Evolutionary conservation across 305 asterid species (phyloP).

Genomic region (Euphrasia arctica): DNA sequence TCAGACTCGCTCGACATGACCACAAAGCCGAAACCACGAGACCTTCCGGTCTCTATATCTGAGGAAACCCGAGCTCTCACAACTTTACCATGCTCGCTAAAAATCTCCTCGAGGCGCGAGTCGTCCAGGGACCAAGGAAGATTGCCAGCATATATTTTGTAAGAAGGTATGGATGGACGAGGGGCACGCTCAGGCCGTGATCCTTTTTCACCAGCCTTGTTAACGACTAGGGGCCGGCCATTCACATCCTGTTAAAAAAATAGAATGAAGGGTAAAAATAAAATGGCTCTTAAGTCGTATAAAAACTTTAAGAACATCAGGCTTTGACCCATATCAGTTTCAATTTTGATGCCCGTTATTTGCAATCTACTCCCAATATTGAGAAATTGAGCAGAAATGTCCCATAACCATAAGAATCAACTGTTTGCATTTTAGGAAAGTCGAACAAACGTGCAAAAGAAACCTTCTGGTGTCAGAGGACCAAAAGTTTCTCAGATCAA

Average conservation of each 20-base stretch:
- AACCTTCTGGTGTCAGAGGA: no score
- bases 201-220: conserved; percentile 88
- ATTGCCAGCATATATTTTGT: conserved; percentile 84
- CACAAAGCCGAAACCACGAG: conserved; percentile 96
- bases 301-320: not conserved
- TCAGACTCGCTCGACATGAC: conserved; percentile 72
- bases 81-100: conserved; percentile 83
- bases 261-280: not conserved
- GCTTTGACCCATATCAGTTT: no score
- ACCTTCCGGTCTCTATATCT: conserved; percentile 79
- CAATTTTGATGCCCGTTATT: no score
- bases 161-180: conserved; percentile 41
- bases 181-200: conserved; percentile 63
- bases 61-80: conserved; percentile 64
- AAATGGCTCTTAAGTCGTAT: not conserved
- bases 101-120: conserved; percentile 60
- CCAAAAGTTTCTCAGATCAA: not conserved
- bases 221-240: conserved; percentile 72
- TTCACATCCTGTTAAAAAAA: conserved; percentile 54
- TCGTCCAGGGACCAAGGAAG: conserved; percentile 76
- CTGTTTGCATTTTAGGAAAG: not conserved
- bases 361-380: no score
- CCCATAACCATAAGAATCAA: no score
- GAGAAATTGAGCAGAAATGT: no score
- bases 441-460: no score